Conservation (phyloP, 1,139 yeast species). For the Lodderomyces jiufengensis region DNA sequence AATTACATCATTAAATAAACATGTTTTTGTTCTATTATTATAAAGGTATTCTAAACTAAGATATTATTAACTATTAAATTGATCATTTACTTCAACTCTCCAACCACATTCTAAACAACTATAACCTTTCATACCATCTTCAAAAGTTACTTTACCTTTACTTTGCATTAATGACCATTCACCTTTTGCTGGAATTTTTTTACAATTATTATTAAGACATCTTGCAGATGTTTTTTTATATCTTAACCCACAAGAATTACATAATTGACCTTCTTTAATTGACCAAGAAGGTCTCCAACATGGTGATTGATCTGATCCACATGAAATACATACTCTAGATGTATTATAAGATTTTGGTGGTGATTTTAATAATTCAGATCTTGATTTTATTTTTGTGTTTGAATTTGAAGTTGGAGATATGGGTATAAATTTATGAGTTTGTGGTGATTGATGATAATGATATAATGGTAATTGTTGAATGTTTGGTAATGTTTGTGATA, state of each 20-base stretch:
- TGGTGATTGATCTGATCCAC: slow-evolving; percentile 89
- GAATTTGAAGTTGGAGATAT: slow-evolving; percentile 33
- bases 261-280: slow-evolving; percentile 79
- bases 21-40: no score
- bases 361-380: slow-evolving; percentile 31
- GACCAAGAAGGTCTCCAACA: slow-evolving; percentile 99
- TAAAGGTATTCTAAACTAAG: neutral
- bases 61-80: neutral
- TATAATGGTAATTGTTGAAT: neutral
- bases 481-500: neutral
- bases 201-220: slow-evolving; percentile 71
- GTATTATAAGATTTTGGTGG: slow-evolving; percentile 27
- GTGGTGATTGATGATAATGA: neutral
- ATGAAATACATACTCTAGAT: slow-evolving; percentile 74
- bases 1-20: no score
- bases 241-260: slow-evolving; percentile 94
- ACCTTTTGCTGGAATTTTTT: slow-evolving; percentile 92
- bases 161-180: slow-evolving; percentile 90
- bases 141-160: slow-evolving; percentile 48
- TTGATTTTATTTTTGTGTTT: slow-evolving; percentile 23
- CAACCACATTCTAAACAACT: slow-evolving; percentile 68
- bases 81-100: slow-evolving; percentile 39
- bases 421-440: slow-evolving; percentile 36
- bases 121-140: slow-evolving; percentile 45
- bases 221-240: slow-evolving; percentile 92